Base-by-base conservation (phyloP, 2,329 filamentous ascomycete genomes). In the Trichothecium sympodiale region DNA sequence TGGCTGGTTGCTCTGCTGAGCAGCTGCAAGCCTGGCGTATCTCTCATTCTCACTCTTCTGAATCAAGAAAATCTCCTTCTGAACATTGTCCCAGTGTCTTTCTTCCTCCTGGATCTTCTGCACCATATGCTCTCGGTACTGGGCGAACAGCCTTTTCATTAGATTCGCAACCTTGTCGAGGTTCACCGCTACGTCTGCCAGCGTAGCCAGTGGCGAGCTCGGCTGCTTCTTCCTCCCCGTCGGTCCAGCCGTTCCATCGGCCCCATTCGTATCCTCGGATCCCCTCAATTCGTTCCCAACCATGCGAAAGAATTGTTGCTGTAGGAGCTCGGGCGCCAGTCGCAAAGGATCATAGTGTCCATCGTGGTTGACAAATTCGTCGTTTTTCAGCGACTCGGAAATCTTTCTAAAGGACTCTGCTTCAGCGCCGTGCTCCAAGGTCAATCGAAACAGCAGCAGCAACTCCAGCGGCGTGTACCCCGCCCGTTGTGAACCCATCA, bases 391-490 rank as follows among this genome's bases (percentile, higher is more conserved):
- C 40, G 80, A 62, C 44, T 82, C 72, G 39, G 86, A 87, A 43
- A 91, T 83, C 46, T 69, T 70, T 50, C 64, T 62, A 61, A 93
- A 91, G 54, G 73, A 76, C 42, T 67, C 57, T 35, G 75, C 64
- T 45, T 77, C 71, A 45, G 77, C 65, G 52, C 82, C 82, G 57
- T 83, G 70, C 46, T 67, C 66, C 46, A 77, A 71, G 44, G 93
- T 71, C 41, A 80, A 80, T 61, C 89, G 84, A 63, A 91, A 89
- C 51, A 94, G 72, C 46, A 91, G 74, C 42, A 93, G 71, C 53
- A 80, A 83, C 71, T 94, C 87, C 66, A 93, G 82, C 48, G 80
- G 75, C 54, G 85, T 89, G 62, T 91, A 88, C 51, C 70, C 67
- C 53, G 75, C 69, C 59, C 61, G 57, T 51, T 60, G 59, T 65